Evolutionary conservation across 2,329 filamentous ascomycete species (phyloP).

Genomic region (Raffaelea albimanens): DNA sequence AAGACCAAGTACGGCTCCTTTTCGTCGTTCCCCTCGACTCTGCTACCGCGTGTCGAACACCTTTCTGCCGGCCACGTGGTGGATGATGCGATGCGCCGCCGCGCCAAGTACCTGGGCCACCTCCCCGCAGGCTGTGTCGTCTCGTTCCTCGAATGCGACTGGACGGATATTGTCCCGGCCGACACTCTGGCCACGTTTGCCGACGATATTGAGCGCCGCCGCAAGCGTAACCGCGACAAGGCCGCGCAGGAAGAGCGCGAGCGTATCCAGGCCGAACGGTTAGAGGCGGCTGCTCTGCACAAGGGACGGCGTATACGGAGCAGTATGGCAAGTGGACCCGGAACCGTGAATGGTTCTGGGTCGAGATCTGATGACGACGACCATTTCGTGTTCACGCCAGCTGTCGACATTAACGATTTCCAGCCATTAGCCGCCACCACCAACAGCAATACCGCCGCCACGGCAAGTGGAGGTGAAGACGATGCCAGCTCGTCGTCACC

Average conservation of each 20-base stretch:
- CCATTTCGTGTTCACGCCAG: not conserved
- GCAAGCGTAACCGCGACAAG: conserved; percentile 74
- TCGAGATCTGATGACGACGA: not conserved
- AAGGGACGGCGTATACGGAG: conserved; percentile 11
- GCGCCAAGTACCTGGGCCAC: conserved; percentile 79
- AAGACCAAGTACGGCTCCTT: conserved; percentile 84
- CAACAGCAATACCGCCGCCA: not conserved
- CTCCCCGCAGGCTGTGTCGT: conserved; percentile 86
- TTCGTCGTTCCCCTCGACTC: conserved; percentile 70
- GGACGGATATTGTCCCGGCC: conserved; percentile 76
- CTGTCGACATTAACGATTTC: conserved; percentile 52
- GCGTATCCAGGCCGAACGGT: conserved; percentile 68
- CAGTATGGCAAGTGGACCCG: conserved; percentile 12
- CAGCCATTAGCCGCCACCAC: conserved; percentile 42
- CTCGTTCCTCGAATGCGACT: conserved; percentile 86
- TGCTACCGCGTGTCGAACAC: conserved; percentile 79
- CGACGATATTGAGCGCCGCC: conserved; percentile 65
- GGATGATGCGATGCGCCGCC: conserved; percentile 73
- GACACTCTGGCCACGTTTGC: conserved; percentile 68
- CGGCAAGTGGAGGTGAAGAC: conserved; percentile 19
- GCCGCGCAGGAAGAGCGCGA: conserved; percentile 80
- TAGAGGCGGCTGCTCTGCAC: conserved; percentile 53
- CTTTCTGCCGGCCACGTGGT: conserved; percentile 82
- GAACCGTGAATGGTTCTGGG: too few species aligned
- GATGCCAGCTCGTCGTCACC: conserved; percentile 14